Evolutionary conservation across 1,284 basidiomycete genomes (phyloP).

Genomic region (Cutaneotrichosporon sp.): DNA sequence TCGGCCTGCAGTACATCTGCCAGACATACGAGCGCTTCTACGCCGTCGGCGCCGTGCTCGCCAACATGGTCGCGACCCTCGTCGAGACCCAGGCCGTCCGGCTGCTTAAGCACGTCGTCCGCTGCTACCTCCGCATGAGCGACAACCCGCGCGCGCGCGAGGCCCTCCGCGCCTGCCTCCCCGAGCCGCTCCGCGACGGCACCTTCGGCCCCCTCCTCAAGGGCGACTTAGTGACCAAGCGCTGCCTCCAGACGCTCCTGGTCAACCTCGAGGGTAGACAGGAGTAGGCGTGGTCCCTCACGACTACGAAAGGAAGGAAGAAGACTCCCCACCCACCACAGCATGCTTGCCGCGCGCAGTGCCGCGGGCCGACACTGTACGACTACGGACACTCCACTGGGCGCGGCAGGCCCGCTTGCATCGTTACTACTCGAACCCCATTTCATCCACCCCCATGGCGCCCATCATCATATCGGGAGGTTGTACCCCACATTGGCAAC

Average conservation of each 20-base stretch:
- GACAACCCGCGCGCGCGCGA: slow-evolving; percentile 96
- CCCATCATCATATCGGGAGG: slow-evolving; percentile 9
- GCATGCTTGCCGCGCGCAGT: slow-evolving; percentile 2
- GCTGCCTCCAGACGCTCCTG: slow-evolving; percentile 91
- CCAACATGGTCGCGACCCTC: slow-evolving; percentile 97
- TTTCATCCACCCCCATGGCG: not conserved
- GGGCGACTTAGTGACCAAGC: slow-evolving; percentile 94
- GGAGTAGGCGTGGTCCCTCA: slow-evolving; percentile 32
- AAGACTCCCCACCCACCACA: not conserved
- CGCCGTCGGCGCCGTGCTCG: slow-evolving; percentile 95
- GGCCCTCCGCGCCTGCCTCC: slow-evolving; percentile 93
- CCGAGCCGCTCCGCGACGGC: slow-evolving; percentile 91
- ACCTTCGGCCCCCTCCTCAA: slow-evolving; percentile 90
- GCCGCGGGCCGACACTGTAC: slow-evolving; percentile 8
- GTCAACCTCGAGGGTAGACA: slow-evolving; percentile 71
- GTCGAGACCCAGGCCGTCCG: slow-evolving; percentile 97
- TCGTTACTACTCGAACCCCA: not conserved
- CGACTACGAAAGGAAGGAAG: not conserved
- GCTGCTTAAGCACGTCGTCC: slow-evolving; percentile 95
- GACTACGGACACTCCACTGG: slow-evolving; percentile 7
- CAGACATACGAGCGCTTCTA: slow-evolving; percentile 99
- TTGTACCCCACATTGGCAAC: slow-evolving; percentile 6
- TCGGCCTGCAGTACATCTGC: slow-evolving; percentile 97
- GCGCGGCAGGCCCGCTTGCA: slow-evolving; percentile 10
- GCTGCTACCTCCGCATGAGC: slow-evolving; percentile 93